Evolutionary conservation across 805 yeast species (phyloP).

Genomic region (Metschnikowia kofuensis): DNA sequence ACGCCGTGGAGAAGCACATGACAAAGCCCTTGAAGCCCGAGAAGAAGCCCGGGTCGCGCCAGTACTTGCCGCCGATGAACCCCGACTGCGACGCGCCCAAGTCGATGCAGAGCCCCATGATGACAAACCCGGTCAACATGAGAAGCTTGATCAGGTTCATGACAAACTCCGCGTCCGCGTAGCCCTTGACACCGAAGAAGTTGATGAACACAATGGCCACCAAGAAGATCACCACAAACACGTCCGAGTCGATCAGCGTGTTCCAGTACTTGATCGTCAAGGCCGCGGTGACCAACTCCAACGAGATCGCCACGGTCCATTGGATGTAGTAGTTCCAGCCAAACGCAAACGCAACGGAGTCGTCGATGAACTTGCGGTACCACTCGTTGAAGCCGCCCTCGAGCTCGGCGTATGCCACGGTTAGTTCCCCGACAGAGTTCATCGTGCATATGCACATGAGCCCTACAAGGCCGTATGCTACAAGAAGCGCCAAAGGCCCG

Average conservation of each 20-base stretch:
- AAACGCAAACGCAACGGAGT: constrained; percentile 35
- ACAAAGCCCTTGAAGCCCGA: constrained; percentile 40
- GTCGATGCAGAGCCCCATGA: constrained; percentile 39
- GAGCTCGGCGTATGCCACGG: constrained; percentile 54
- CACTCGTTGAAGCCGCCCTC: constrained; percentile 34
- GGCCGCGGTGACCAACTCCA: constrained; percentile 21
- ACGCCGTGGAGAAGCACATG: constrained; percentile 38
- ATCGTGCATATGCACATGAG: constrained; percentile 31
- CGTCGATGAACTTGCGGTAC: constrained; percentile 32
- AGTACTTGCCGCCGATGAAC: constrained; percentile 40
- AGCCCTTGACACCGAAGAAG: constrained; percentile 46
- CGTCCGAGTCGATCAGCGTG: constrained; percentile 47
- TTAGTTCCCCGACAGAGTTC: constrained; percentile 47
- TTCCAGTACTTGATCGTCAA: constrained; percentile 62
- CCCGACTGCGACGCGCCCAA: constrained; percentile 30
- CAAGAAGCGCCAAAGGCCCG: constrained; percentile 24
- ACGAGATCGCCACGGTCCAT: constrained; percentile 22
- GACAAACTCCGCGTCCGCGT: constrained; percentile 43
- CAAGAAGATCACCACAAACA: constrained; percentile 53
- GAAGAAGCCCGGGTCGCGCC: constrained; percentile 39
- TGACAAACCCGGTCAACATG: constrained; percentile 40
- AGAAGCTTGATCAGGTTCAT: constrained; percentile 36
- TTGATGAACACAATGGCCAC: constrained; percentile 43
- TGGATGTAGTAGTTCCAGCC: constrained; percentile 38
- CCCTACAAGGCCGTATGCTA: constrained; percentile 24